Evolutionary conservation across 2,329 filamentous ascomycete genomes (phyloP), one percentile per base, ranked within the genome.

Genomic region (Aspergillus fumigatiaffinis): DNA sequence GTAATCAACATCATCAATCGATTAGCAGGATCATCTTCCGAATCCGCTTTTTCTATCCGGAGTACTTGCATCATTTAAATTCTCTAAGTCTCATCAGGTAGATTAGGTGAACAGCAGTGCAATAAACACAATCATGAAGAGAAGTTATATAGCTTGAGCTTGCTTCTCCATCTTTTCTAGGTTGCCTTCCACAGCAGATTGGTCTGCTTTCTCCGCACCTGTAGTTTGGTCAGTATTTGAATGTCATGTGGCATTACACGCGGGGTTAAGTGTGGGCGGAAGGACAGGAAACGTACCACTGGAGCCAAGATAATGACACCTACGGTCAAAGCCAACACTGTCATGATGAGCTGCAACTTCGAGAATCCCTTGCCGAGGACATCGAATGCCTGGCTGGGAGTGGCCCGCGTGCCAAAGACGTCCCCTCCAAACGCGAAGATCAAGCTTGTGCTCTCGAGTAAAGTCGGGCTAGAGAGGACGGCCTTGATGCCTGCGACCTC

Each of bases 341-440:
- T 99, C 17, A 84, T 81, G 41, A 97, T 74, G 69, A 99, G 84
- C 65, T 92, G 89, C 55, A 92, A 71, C 80, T 96, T 97, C 72
- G 93, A 94, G 75, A 99, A 99, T 2, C 91, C 90, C 76, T 92
- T 94, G 60, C 92, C 94, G 17, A 99, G 78, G 46, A 97, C 86
- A 76, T 99, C 94, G 73, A 99, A 99, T 17, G 89, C 84, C 66
- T 89, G 86, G 73, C 91, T 96, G 0, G 94, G 94, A n/a, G 88
- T 85, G 10, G 95, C 84, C 53, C 92, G 82, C 1, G 92, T 93
- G 14, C 90, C 92, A 64, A 95, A 99, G 1, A 97, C 79, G 72
- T 99, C 94, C 5, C 74, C 71, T 3, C 94, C 94, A 68, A 89
- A 96, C 0, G 91, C 92, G 68, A 97, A 88, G 12, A 99, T 83